Base-by-base conservation (phyloP, 148 eudicot genomes). In the Cornus kousa region DNA sequence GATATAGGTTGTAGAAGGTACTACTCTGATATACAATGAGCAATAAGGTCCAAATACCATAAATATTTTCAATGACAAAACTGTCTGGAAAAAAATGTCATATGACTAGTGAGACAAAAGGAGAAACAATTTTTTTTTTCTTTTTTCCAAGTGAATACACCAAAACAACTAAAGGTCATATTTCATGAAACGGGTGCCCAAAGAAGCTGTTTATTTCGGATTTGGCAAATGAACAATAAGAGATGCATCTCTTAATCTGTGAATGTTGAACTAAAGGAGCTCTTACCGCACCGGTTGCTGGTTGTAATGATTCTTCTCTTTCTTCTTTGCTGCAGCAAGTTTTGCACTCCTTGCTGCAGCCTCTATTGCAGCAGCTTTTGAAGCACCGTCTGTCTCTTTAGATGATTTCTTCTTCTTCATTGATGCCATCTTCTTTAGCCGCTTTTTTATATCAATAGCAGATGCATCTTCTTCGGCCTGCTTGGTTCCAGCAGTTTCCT, bases 251-350 rank as follows among this genome's bases (percentile, higher is more conserved):
- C 46, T 60, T 60, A 22, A 20, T 33, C 17, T 32, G 9, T 32
- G 9, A 37, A 24, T 8, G 6, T 24, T 19, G 8, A 10, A 65
- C 24, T 11, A 46, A 46, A n/a, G 24, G 57, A 14, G 64, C 4
- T 23, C 70, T 78, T 81, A 89, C 82, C 92, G 64, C 22, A 87
- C 89, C 2, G 92, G 92, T 73, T 89, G 92, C 80, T 89, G 92
- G 85, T 89, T 89, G 84, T 89, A 89, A 76, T 87, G 90, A 78
- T 82, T 89, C 83, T 89, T 89, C 87, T 87, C 92, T 79, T 89
- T 89, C 92, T 87, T 89, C 81, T 89, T 89, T 10, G 92, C 86
- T 67, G 92, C 88, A 50, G 92, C 92, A 46, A 89, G 88, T 80
- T 69, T 87, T 70, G 92, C 92, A 60, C 80, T 89, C 81, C 92